phyloP scores from a whole-genome alignment of 2,329 filamentous ascomycete species.

The Achaetomium macrosporum region DNA sequence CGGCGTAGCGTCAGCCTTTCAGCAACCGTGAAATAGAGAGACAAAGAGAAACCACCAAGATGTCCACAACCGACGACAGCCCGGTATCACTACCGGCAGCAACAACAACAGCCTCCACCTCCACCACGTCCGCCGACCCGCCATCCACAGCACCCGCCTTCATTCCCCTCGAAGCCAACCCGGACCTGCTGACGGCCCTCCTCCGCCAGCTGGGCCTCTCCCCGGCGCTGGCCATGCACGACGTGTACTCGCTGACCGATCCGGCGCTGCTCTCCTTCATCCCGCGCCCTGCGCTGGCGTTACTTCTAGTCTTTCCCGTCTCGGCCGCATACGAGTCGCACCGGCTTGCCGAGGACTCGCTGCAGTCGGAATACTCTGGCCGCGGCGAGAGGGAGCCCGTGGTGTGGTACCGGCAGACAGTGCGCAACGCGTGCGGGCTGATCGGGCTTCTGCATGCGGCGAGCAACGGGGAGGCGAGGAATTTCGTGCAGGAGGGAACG shows the following conservation, averaged over 20 bases:
- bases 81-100: background rate
- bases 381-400: slow-evolving; percentile 67
- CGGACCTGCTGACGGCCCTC: slow-evolving; percentile 78
- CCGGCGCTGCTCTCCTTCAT: slow-evolving; percentile 79
- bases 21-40: too few species aligned
- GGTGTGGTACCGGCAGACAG: slow-evolving; percentile 92
- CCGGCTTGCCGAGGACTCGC: slow-evolving; percentile 66
- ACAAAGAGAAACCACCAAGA: background rate
- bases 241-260: slow-evolving; percentile 88
- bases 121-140: slow-evolving; percentile 28
- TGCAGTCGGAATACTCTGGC: slow-evolving; percentile 58
- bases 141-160: slow-evolving; percentile 40
- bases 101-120: slow-evolving; percentile 8
- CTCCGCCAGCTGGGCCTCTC: slow-evolving; percentile 80
- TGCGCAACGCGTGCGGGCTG: slow-evolving; percentile 85
- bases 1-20: too few species aligned
- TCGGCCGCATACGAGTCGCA: slow-evolving; percentile 71
- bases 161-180: slow-evolving; percentile 66
- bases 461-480: slow-evolving; percentile 65
- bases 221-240: slow-evolving; percentile 70
- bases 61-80: slow-evolving; percentile 3
- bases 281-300: slow-evolving; percentile 78
- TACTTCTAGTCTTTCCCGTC: slow-evolving; percentile 89
- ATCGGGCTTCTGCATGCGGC: slow-evolving; percentile 83
- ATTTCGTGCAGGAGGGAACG: slow-evolving; percentile 52